These are phyloP conservation scores for Entophlyctis luteolus DNA, from an alignment of 192 early-diverging fungal genomes.

Conservation along the genomic window DNA sequence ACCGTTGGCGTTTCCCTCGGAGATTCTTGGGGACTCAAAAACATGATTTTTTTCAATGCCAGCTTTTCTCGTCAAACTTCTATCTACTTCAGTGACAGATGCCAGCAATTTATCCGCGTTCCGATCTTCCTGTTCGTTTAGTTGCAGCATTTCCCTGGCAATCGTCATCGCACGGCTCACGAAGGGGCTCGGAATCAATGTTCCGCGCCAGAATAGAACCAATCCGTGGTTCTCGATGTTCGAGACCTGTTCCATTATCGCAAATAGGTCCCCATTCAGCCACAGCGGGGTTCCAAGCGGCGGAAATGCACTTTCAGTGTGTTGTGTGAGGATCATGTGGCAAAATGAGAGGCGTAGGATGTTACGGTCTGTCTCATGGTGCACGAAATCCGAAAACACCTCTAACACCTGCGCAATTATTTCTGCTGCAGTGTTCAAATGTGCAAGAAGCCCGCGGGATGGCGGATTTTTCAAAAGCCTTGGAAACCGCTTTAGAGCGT, in stretches of 20 bases:
- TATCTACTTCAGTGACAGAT: background rate
- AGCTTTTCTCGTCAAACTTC: background rate
- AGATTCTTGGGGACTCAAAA: background rate
- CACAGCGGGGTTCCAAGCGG: slow-evolving; percentile 2
- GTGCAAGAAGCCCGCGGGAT: background rate
- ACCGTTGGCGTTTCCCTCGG: too few relatives aligned
- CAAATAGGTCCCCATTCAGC: background rate
- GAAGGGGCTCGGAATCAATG: background rate
- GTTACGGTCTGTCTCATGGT: background rate
- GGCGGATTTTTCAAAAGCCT: background rate
- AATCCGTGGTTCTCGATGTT: background rate
- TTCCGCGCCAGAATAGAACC: background rate
- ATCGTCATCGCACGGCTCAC: background rate
- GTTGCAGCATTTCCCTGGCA: background rate
- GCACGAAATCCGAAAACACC: background rate
- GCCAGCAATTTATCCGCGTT: background rate
- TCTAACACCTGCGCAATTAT: background rate
- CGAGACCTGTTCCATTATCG: background rate
- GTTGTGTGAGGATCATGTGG: background rate
- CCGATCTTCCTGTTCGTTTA: background rate
- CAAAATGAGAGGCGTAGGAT: background rate
- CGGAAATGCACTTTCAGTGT: background rate
- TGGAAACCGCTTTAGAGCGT: background rate
- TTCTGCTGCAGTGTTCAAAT: background rate
- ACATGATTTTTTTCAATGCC: background rate